phyloP scores from a whole-genome alignment of 441 rosid species.

The Eutrema salsugineum region DNA sequence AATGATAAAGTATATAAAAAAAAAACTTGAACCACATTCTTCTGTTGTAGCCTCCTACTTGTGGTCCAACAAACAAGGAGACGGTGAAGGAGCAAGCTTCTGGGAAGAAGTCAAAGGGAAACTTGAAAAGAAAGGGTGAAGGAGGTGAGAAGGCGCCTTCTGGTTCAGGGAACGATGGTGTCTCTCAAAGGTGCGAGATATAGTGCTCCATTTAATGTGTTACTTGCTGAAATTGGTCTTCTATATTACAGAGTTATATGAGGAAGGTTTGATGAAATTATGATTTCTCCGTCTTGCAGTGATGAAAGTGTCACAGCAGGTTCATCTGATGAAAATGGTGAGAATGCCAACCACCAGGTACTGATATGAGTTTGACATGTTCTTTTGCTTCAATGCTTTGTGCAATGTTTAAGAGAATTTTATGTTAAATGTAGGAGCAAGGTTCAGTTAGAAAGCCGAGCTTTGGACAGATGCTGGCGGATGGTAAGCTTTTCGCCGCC shows the following conservation, averaged over 20 bases:
- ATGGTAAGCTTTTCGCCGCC: slow-evolving; percentile 43
- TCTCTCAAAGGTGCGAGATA: slow-evolving; percentile 66
- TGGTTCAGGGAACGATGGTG: slow-evolving; percentile 90
- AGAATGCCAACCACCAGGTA: slow-evolving; percentile 75
- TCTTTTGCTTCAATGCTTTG: not conserved
- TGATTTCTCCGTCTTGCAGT: slow-evolving; percentile 38
- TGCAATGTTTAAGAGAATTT: not conserved
- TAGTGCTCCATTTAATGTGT: not conserved
- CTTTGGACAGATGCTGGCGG: slow-evolving; percentile 84
- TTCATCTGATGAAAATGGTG: slow-evolving; percentile 85
- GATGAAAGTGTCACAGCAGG: slow-evolving; percentile 93
- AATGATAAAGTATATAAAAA: not conserved
- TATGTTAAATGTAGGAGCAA: slow-evolving; percentile 43
- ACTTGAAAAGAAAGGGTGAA: slow-evolving; percentile 48
- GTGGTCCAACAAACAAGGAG: slow-evolving; percentile 47
- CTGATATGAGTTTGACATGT: not conserved
- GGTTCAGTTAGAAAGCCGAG: slow-evolving; percentile 56
- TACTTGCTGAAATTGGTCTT: not conserved
- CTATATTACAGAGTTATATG: not conserved
- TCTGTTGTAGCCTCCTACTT: slow-evolving; percentile 48
- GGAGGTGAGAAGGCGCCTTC: slow-evolving; percentile 66
- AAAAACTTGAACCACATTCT: not conserved
- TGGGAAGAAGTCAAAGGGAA: slow-evolving; percentile 65
- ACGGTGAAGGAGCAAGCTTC: slow-evolving; percentile 46
- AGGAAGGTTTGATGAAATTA: not conserved